These are phyloP conservation scores for Pascua sp. DNA, from an alignment of 1,284 basidiomycete species.

Conservation along the genomic window DNA sequence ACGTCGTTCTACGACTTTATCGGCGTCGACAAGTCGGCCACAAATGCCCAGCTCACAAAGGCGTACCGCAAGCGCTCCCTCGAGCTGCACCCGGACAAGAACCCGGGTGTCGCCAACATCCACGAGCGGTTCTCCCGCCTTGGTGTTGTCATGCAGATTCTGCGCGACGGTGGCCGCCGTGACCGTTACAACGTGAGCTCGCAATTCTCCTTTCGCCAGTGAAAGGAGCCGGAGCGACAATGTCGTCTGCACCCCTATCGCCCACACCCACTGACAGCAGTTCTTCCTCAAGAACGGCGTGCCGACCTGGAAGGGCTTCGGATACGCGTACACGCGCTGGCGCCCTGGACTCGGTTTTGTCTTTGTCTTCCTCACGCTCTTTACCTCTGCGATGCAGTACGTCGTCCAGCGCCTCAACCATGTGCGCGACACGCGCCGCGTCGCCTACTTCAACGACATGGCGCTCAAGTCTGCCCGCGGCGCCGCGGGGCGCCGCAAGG, in stretches of 20 bases:
- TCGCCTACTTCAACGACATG: constrained; percentile 62
- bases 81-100: constrained; percentile 87
- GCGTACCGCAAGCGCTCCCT: constrained; percentile 87
- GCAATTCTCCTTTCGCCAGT: not conserved
- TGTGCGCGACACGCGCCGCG: constrained; percentile 63
- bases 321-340: constrained; percentile 90
- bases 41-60: constrained; percentile 69
- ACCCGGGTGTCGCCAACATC: constrained; percentile 71
- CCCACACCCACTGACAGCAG: constrained; percentile 17
- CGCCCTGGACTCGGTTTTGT: constrained; percentile 81
- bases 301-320: constrained; percentile 48
- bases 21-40: constrained; percentile 65
- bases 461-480: constrained; percentile 71
- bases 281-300: constrained; percentile 51
- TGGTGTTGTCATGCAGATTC: constrained; percentile 76
- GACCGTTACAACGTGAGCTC: constrained; percentile 60
- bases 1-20: constrained; percentile 87
- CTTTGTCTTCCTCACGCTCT: constrained; percentile 64
- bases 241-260: not conserved
- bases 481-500: constrained; percentile 35
- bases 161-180: constrained; percentile 70
- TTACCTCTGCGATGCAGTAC: constrained; percentile 75
- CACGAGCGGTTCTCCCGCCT: constrained; percentile 84
- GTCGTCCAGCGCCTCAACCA: constrained; percentile 73
- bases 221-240: not conserved